Evolutionary conservation across 78 protist species (phyloP).

Genomic region (Polysphondylium violaceum): DNA sequence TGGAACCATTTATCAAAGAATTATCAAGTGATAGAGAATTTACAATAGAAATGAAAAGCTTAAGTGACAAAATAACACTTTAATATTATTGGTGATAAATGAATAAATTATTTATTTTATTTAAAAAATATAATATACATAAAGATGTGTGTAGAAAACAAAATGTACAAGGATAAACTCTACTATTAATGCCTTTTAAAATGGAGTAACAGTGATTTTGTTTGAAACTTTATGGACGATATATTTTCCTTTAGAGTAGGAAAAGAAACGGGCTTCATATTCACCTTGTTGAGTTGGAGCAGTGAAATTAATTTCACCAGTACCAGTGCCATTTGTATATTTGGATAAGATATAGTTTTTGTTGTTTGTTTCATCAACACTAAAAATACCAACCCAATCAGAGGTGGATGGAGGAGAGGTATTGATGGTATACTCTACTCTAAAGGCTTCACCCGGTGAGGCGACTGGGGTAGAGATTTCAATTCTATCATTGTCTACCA

Average conservation of each 20-base stretch:
- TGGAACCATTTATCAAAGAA: no score
- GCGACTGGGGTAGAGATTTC: constrained; percentile 4
- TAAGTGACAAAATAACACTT: no score
- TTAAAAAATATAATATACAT: no score
- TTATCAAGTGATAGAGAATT: no score
- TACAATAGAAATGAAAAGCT: no score
- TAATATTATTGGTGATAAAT: no score
- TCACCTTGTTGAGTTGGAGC: constrained; percentile 53
- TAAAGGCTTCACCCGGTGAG: constrained; percentile 24
- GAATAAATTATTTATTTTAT: no score
- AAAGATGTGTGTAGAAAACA: no score
- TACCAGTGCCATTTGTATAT: constrained; percentile 48
- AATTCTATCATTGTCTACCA: constrained; percentile 29
- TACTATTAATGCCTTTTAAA: no score
- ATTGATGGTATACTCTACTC: constrained; percentile 51
- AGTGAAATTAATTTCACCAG: constrained; percentile 27
- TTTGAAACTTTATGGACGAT: constrained; percentile 16
- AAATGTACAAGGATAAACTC: no score
- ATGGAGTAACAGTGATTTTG: background rate
- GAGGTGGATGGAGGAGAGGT: constrained; percentile 32
- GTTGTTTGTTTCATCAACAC: constrained; percentile 35
- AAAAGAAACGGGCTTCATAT: constrained; percentile 70
- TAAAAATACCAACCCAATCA: constrained; percentile 70
- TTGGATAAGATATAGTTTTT: constrained; percentile 47
- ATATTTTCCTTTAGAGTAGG: constrained; percentile 53